Percentiles rank a stretch among this genome's conserved stretches.
Evolutionary conservation across 2,329 filamentous ascomycete genomes (phyloP).

Genomic region (Exophiala mesophila): DNA sequence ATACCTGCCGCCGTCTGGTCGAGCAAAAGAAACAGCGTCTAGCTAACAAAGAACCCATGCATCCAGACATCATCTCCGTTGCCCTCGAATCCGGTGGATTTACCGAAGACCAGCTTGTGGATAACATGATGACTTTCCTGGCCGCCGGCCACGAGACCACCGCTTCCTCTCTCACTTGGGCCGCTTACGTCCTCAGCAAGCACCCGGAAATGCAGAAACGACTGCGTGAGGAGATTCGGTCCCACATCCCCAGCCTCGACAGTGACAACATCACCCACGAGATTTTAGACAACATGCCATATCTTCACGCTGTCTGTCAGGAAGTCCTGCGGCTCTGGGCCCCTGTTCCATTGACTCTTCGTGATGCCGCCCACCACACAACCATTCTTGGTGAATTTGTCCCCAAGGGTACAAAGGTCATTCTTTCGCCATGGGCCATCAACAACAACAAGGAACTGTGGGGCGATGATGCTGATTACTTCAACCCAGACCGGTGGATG

Average conservation of each 20-base stretch:
- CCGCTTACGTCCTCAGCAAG: conserved; percentile 28
- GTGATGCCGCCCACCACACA: conserved; percentile 61
- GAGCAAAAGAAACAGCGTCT: conserved; percentile 60
- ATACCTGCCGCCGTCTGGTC: conserved; percentile 64
- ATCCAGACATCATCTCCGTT: conserved; percentile 73
- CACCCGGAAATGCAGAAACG: conserved; percentile 28
- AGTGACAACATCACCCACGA: conserved; percentile 22
- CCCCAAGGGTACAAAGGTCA: conserved; percentile 64
- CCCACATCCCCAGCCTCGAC: conserved; percentile 30
- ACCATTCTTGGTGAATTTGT: conserved; percentile 61
- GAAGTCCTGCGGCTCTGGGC: conserved; percentile 70
- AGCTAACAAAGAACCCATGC: conserved; percentile 44
- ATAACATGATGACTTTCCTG: conserved; percentile 88
- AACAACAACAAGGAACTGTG: conserved; percentile 67
- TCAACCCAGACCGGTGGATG: conserved; percentile 76
- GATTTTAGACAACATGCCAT: conserved; percentile 68
- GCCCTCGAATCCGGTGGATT: conserved; percentile 73
- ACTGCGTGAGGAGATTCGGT: conserved; percentile 28
- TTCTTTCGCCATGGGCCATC: conserved; percentile 61
- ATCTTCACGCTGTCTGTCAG: conserved; percentile 72
- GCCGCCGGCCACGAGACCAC: conserved; percentile 53
- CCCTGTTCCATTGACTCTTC: conserved; percentile 66
- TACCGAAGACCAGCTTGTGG: conserved; percentile 71
- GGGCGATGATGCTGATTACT: conserved; percentile 68
- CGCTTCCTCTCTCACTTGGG: conserved; percentile 30